These are phyloP conservation scores for Pezicula rhizophila DNA, from an alignment of 2,329 filamentous ascomycete genomes.

Conservation along the genomic window DNA sequence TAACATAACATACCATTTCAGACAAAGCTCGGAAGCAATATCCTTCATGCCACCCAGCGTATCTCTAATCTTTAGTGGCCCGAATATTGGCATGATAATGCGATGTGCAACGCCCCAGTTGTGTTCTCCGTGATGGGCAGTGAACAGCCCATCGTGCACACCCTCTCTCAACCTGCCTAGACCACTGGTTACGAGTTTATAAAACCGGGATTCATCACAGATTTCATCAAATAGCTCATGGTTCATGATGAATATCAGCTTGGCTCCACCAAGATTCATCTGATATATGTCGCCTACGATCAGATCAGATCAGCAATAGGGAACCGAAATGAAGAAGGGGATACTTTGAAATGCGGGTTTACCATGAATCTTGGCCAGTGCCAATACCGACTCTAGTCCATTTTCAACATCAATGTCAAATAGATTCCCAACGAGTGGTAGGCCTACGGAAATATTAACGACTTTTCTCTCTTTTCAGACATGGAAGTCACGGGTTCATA, in stretches of 20 bases:
- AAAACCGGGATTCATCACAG: neutral
- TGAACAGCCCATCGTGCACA: neutral
- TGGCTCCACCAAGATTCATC: neutral
- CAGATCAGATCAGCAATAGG: too few relatives aligned
- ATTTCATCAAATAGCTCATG: neutral
- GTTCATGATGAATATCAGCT: neutral
- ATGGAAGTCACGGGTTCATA: too few relatives aligned
- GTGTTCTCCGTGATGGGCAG: conserved; percentile 32
- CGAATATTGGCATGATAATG: conserved; percentile 61
- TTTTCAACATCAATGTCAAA: neutral
- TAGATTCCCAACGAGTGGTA: neutral
- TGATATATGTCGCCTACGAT: neutral
- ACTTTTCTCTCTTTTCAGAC: too few relatives aligned
- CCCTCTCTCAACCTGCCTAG: neutral
- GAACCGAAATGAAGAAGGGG: too few relatives aligned
- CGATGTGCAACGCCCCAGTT: conserved; percentile 62
- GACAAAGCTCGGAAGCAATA: conserved; percentile 56
- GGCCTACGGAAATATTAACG: too few relatives aligned
- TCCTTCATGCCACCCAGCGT: conserved; percentile 70
- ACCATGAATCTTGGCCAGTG: neutral
- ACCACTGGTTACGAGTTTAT: neutral
- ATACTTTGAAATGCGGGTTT: too few relatives aligned
- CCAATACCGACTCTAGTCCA: neutral
- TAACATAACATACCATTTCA: too few relatives aligned
- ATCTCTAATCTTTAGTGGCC: conserved; percentile 57